phyloP scores from a whole-genome alignment of 768 basidiomycete species.

The Suillus weaverae region DNA sequence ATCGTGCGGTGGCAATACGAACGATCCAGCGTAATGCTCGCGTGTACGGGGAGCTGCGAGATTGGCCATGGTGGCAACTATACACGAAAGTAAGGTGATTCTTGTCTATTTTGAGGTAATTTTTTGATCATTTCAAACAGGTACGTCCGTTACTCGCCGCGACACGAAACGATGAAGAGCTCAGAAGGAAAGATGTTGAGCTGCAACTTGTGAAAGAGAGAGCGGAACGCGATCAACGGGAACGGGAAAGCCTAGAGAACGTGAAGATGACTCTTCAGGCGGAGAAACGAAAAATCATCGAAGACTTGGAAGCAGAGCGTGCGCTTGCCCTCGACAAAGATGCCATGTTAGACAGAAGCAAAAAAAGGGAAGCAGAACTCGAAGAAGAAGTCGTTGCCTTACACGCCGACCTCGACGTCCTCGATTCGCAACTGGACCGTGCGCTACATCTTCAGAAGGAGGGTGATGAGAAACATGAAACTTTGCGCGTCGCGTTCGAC shows the following conservation, averaged over 20 bases:
- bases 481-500: conserved; percentile 71
- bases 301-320: conserved; percentile 81
- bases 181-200: conserved; percentile 85
- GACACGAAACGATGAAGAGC: conserved; percentile 89
- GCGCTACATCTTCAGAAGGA: conserved; percentile 77
- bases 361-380: conserved; percentile 80
- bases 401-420: conserved; percentile 78
- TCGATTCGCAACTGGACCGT: conserved; percentile 85
- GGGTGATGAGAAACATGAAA: conserved; percentile 74
- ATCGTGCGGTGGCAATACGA: conserved; percentile 86
- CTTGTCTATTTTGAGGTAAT: conserved; percentile 4
- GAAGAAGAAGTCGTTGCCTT: conserved; percentile 82
- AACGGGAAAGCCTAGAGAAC: conserved; percentile 74
- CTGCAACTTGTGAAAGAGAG: conserved; percentile 76
- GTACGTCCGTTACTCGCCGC: conserved; percentile 92
- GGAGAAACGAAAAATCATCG: conserved; percentile 81
- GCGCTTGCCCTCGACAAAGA: conserved; percentile 82
- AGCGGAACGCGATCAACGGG: conserved; percentile 83
- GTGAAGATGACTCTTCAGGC: conserved; percentile 81
- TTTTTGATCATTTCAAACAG: conserved; percentile 36
- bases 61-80: conserved; percentile 99
- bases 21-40: conserved; percentile 95
- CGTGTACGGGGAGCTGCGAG: conserved; percentile 83
- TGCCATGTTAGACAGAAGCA: conserved; percentile 74
- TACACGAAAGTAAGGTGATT: conserved; percentile 76